Evolutionary conservation across 495 filamentous ascomycete genomes (phyloP).

Genomic region (Lasiosphaeria miniovina): DNA sequence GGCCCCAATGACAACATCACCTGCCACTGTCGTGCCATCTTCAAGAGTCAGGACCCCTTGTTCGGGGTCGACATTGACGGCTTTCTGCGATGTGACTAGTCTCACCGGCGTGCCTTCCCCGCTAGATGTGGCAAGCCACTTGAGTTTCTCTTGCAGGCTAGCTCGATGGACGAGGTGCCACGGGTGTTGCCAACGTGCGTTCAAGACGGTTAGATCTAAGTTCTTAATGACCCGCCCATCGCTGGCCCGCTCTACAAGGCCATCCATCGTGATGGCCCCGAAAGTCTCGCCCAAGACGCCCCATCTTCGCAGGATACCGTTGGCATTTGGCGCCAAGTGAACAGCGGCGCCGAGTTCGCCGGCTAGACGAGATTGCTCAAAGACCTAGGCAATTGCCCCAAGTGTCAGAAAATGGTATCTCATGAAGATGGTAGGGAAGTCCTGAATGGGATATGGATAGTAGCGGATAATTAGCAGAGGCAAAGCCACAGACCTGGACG

Average conservation of each 20-base stretch:
- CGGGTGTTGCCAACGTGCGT: slow-evolving; percentile 45
- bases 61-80: slow-evolving; percentile 43
- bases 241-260: slow-evolving; percentile 35
- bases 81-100: slow-evolving; percentile 43
- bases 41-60: slow-evolving; percentile 42
- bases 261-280: slow-evolving; percentile 31
- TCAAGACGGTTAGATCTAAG: slow-evolving; percentile 35
- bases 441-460: not conserved
- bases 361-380: slow-evolving; percentile 51
- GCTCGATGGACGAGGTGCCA: slow-evolving; percentile 54
- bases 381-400: slow-evolving; percentile 35
- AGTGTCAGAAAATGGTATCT: slow-evolving; percentile 9
- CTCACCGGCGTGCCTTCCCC: slow-evolving; percentile 37
- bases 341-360: slow-evolving; percentile 55
- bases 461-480: not conserved
- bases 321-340: slow-evolving; percentile 54
- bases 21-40: slow-evolving; percentile 31
- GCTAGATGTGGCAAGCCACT: slow-evolving; percentile 39
- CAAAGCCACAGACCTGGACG: slow-evolving; percentile 40
- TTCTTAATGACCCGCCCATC: slow-evolving; percentile 27
- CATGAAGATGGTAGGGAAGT: not conserved
- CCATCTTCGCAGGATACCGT: slow-evolving; percentile 44
- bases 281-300: slow-evolving; percentile 38
- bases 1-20: slow-evolving; percentile 41
- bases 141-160: slow-evolving; percentile 48